phyloP scores from a whole-genome alignment of 768 basidiomycete species.

The Lentinula sp. region DNA sequence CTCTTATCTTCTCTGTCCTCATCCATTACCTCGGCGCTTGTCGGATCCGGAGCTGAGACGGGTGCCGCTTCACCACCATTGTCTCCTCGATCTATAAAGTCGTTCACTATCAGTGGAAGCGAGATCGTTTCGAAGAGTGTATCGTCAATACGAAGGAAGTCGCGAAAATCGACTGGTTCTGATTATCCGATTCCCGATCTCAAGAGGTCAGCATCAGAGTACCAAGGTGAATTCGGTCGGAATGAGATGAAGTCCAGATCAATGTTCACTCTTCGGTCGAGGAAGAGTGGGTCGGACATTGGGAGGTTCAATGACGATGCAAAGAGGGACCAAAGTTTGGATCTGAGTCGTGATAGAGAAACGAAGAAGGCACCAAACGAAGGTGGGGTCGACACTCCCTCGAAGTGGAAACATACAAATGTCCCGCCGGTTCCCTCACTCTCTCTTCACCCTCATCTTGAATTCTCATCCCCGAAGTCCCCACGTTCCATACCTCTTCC shows the following conservation, averaged over 20 bases:
- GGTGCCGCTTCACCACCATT: constrained; percentile 2
- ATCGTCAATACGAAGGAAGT: not conserved
- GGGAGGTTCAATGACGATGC: not conserved
- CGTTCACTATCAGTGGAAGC: not conserved
- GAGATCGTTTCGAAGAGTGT: not conserved
- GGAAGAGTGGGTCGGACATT: not conserved
- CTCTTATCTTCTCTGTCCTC: constrained; percentile 2
- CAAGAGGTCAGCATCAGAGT: not conserved
- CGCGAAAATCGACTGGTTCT: not conserved
- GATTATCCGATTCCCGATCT: not conserved
- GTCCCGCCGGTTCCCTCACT: not conserved
- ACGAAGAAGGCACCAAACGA: not conserved
- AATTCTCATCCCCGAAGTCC: not conserved
- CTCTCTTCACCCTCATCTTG: not conserved
- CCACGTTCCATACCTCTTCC: not conserved
- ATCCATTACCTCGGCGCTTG: not conserved
- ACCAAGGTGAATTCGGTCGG: not conserved
- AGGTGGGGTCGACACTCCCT: too few relatives aligned
- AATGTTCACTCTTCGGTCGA: not conserved
- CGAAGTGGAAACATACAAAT: not conserved
- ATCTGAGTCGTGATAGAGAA: not conserved
- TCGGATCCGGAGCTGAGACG: not conserved
- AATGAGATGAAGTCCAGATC: not conserved
- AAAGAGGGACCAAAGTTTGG: not conserved
- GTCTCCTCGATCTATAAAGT: not conserved